phyloP scores from a whole-genome alignment of 1,139 yeast genomes.

The Taphrina sp. region DNA sequence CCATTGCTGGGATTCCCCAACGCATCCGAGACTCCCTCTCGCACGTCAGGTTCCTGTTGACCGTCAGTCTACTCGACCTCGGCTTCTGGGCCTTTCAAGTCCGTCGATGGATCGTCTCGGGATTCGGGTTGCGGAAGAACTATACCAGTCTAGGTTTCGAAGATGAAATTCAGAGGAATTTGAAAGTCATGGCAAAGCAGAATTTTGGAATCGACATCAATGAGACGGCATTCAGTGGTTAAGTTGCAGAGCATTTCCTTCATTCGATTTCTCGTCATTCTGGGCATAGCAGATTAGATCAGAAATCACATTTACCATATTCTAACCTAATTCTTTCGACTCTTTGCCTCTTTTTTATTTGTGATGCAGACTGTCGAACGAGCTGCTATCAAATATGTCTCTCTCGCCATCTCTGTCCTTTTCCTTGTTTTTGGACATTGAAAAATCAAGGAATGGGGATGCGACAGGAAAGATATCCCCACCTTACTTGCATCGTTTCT shows the following conservation, averaged over 20 bases:
- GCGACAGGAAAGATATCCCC: too few species aligned
- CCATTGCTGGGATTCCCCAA: conserved; percentile 2
- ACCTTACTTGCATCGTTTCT: conserved; percentile 18
- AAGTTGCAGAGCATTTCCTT: too few species aligned
- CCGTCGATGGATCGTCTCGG: conserved; percentile 46
- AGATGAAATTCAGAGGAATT: conserved; percentile 51
- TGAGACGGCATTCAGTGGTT: conserved; percentile 24
- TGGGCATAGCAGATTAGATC: too few species aligned
- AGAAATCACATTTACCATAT: too few species aligned
- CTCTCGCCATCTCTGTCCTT: too few species aligned
- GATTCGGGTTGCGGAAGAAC: conserved; percentile 40
- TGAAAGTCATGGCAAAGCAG: conserved; percentile 41
- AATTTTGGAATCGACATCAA: conserved; percentile 37
- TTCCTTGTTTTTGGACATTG: too few species aligned
- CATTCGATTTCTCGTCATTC: too few species aligned
- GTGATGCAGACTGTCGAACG: too few species aligned
- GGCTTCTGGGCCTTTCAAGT: conserved; percentile 49
- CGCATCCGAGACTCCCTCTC: conserved; percentile 23
- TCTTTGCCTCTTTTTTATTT: too few species aligned
- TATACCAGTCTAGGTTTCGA: conserved; percentile 48
- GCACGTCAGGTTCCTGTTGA: conserved; percentile 46
- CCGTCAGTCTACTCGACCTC: conserved; percentile 50
- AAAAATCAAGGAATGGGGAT: too few species aligned
- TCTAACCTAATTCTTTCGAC: too few species aligned
- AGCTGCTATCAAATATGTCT: too few species aligned